These are phyloP conservation scores for Trichosporon ovoides DNA, from an alignment of 1,284 basidiomycete genomes.

Conservation along the genomic window DNA sequence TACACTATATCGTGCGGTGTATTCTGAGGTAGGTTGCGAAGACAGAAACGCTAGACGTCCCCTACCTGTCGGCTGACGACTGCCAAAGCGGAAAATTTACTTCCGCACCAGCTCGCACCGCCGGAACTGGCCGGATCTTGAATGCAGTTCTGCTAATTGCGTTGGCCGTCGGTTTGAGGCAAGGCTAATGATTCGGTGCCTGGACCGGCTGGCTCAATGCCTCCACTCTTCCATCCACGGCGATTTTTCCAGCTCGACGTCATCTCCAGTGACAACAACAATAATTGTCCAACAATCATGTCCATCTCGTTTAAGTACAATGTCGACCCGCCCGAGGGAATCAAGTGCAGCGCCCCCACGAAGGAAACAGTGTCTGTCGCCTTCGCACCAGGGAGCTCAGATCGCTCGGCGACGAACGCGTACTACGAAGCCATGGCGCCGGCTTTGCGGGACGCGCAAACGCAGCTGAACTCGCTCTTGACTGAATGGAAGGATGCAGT, in stretches of 20 bases:
- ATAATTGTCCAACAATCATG: conserved; percentile 4
- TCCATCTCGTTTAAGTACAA: conserved; percentile 22
- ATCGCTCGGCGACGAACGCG: conserved; percentile 17
- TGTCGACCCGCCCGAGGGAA: conserved; percentile 21
- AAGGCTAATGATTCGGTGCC: too few relatives aligned
- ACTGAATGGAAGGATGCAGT: conserved; percentile 38
- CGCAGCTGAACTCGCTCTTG: conserved; percentile 25
- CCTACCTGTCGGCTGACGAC: too few relatives aligned
- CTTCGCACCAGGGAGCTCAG: background rate
- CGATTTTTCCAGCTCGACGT: background rate
- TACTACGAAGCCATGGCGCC: conserved; percentile 25
- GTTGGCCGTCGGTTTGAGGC: too few relatives aligned
- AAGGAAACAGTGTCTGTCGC: background rate
- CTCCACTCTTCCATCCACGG: background rate
- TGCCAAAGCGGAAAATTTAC: too few relatives aligned
- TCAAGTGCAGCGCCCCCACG: conserved; percentile 4
- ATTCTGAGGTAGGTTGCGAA: background rate
- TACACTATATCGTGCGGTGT: background rate
- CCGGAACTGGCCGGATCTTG: too few relatives aligned
- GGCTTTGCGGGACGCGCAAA: conserved; percentile 24
- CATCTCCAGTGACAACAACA: conserved; percentile 5
- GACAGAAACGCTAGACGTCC: background rate
- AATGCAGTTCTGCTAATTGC: too few relatives aligned
- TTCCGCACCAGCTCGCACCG: too few relatives aligned
- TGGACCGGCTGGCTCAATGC: too few relatives aligned